These are phyloP conservation scores for Umbelopsis isabellina DNA, from an alignment of 192 early-diverging fungal genomes.

Conservation along the genomic window DNA sequence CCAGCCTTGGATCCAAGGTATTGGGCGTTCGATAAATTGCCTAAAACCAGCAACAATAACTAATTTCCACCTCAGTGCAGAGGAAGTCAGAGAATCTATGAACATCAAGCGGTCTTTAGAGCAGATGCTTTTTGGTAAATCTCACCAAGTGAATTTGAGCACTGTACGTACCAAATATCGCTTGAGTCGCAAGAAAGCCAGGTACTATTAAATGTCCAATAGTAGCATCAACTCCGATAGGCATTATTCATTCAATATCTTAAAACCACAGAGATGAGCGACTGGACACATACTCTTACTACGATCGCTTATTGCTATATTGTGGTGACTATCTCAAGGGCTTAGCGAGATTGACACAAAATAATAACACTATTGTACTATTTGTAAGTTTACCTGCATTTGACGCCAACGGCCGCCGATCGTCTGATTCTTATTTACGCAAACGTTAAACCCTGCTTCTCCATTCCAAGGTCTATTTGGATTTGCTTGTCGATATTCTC, in stretches of 20 bases:
- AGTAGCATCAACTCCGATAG: neutral
- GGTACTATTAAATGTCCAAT: slow-evolving; percentile 22
- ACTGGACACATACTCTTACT: neutral
- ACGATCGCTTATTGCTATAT: neutral
- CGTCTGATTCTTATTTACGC: neutral
- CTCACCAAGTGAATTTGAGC: slow-evolving; percentile 33
- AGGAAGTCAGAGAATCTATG: slow-evolving; percentile 29
- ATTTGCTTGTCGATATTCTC: slow-evolving; percentile 56
- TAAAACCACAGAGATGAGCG: neutral
- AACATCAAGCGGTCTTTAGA: neutral
- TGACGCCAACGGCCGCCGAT: too few species aligned
- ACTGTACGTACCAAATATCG: slow-evolving; percentile 36
- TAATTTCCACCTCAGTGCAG: slow-evolving; percentile 21
- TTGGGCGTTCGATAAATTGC: neutral
- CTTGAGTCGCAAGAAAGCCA: slow-evolving; percentile 22
- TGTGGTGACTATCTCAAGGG: slow-evolving; percentile 3
- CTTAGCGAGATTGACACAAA: slow-evolving; percentile 11
- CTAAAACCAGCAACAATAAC: neutral
- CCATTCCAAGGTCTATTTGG: slow-evolving; percentile 50
- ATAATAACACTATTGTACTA: slow-evolving; percentile 27
- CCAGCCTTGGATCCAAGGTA: slow-evolving; percentile 34
- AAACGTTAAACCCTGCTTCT: neutral
- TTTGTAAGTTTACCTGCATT: slow-evolving; percentile 28
- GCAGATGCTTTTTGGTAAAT: slow-evolving; percentile 17
- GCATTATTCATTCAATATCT: neutral